phyloP scores from a whole-genome alignment of 192 early-diverging fungal species.

The Coemansia nantahalensis region DNA sequence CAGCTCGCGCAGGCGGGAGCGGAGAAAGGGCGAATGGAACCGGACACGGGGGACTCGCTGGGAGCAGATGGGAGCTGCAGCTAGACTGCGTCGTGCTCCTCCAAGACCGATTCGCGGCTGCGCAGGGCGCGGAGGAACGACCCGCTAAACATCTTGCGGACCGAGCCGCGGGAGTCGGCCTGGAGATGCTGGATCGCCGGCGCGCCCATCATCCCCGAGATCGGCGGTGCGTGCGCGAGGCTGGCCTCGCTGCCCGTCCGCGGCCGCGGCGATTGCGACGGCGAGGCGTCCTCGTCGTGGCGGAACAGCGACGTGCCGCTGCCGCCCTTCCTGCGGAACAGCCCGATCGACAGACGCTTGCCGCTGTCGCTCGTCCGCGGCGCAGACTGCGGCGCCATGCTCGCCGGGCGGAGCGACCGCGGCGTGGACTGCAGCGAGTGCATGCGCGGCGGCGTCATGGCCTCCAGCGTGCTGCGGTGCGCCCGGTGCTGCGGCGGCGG shows the following conservation, averaged over 20 bases:
- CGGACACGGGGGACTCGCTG: too few species aligned
- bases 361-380: constrained; percentile 1
- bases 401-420: constrained; percentile 34
- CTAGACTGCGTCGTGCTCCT: constrained; percentile 4
- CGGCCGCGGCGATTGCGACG: not conserved
- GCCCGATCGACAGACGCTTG: constrained; percentile 48
- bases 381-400: constrained; percentile 28
- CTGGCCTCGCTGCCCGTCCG: constrained; percentile 3
- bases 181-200: constrained; percentile 7
- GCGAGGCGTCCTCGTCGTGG: constrained; percentile 11
- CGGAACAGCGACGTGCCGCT: constrained; percentile 40
- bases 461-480: constrained; percentile 37
- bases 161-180: constrained; percentile 16
- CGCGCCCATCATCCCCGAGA: constrained; percentile 16
- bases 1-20: not conserved
- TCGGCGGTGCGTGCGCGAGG: not conserved
- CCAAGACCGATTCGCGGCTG: constrained; percentile 50
- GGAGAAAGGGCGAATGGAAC: not conserved
- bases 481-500: constrained; percentile 2
- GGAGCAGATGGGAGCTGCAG: not conserved
- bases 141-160: constrained; percentile 52
- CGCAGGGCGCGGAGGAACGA: constrained; percentile 43
- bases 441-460: constrained; percentile 18
- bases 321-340: constrained; percentile 29
- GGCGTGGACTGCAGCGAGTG: constrained; percentile 42